These are phyloP conservation scores for Neltuma alba DNA, from an alignment of 306 rosid species.

Conservation along the genomic window DNA sequence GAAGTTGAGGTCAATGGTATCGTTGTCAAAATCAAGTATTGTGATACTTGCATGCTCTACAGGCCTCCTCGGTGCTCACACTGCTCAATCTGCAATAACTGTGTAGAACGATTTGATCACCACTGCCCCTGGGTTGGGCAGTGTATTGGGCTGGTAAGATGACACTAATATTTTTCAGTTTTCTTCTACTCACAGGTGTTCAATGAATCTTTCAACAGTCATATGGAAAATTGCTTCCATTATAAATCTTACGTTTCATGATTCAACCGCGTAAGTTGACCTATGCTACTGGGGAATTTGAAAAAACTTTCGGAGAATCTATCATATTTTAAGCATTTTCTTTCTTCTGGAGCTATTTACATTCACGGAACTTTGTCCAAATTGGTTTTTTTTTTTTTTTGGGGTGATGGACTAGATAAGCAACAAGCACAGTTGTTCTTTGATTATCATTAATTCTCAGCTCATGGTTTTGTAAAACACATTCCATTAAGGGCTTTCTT, in stretches of 20 bases:
- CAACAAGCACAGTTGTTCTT: not conserved
- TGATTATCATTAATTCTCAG: too few relatives aligned
- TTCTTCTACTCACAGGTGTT: not conserved
- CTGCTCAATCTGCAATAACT: conserved; percentile 97
- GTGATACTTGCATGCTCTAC: conserved; percentile 99
- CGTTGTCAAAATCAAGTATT: conserved; percentile 78
- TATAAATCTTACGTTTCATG: not conserved
- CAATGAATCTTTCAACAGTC: not conserved
- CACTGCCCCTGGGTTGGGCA: conserved; percentile 99
- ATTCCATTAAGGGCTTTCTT: not conserved
- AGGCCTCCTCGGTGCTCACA: conserved; percentile 99
- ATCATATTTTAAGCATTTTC: not conserved
- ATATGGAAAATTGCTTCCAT: not conserved
- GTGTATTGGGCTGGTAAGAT: conserved; percentile 93
- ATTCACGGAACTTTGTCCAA: not conserved
- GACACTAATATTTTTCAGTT: conserved; percentile 8
- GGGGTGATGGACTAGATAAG: too few relatives aligned
- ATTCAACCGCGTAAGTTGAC: not conserved
- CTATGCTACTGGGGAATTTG: conserved; percentile 1
- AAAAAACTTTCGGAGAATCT: not conserved
- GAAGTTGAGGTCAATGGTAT: conserved; percentile 92
- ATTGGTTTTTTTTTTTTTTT: not conserved
- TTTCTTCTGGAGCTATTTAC: not conserved
- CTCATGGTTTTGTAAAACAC: not conserved
- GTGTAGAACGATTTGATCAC: conserved; percentile 95